Base-by-base conservation (phyloP, 139 green algal genomes). In the Tetratostichococcus sp. region DNA sequence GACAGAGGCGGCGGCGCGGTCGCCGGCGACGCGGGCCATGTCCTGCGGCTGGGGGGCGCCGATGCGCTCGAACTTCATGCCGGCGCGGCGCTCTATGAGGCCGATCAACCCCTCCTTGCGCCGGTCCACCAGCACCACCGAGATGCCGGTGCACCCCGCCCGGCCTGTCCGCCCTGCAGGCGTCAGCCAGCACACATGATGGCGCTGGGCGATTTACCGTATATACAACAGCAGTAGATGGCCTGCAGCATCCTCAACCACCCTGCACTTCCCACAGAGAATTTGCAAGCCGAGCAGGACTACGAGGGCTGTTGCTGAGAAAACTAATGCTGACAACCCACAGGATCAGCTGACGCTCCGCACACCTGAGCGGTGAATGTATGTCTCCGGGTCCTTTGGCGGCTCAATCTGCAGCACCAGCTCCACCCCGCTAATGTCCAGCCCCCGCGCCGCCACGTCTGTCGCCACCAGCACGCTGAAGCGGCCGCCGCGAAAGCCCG, bases 401-500 rank as follows among this genome's bases (percentile, higher is more conserved):
- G 90, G 88, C 75, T 97, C 92, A 30, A 85, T 86, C 77, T 98
- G 94, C 30, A 97, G 76, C 39, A 97, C 91, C 67, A 99, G 88
- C 80, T 97, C 93, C 16, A 99, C 89, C n/a, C 90, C 88, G 34
- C 72, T 90, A 85, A 99, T 97, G 87, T 99, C 96, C 67, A 99
- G 89, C 0, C 96, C 96, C 14, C 96, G 81, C 0, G 96, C 96
- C n/a, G 96, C 96, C 32, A 99, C 96, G 76, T 99, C 96, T 1
- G 96, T 99, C n/a, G 96, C 96, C 23, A 99, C 95, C 67, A 99
- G 86, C 70, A 98, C 89, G 21, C 77, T 79, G 73, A 99, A 98
- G 67, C 93, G 90, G 77, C 90, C 91, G 0, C 35, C 70, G 30
- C 92, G 85, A 84, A 98, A 98, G 21, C 85, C 90, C 11, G 80